Evolutionary conservation across 1,284 basidiomycete species (phyloP).

Genomic region (Apiotrichum akiyoshidainum): DNA sequence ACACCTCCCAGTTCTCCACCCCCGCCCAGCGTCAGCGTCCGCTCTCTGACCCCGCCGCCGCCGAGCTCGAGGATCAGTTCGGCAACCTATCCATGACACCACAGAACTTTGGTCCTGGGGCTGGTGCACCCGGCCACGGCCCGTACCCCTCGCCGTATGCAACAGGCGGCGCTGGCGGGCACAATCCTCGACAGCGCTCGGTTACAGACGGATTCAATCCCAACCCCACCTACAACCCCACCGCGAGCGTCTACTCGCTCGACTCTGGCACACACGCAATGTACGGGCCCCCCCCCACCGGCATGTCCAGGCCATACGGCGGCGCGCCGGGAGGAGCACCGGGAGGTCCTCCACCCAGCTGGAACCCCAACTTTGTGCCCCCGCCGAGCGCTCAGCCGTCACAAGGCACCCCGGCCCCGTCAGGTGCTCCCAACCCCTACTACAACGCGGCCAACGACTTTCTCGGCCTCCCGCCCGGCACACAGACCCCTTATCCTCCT

Average conservation of each 20-base stretch:
- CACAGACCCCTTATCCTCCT: conserved; percentile 3
- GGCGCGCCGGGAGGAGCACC: not conserved
- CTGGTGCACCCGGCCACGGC: not conserved
- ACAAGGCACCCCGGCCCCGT: not conserved
- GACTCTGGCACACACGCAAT: conserved; percentile 45
- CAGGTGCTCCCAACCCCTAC: conserved; percentile 41
- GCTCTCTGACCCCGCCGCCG: not conserved
- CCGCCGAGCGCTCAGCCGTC: too few species aligned
- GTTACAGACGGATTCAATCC: conserved; percentile 25
- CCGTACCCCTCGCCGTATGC: conserved; percentile 12
- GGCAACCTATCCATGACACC: not conserved
- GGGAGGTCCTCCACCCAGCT: not conserved
- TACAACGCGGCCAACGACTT: conserved; percentile 67
- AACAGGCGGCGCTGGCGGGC: not conserved
- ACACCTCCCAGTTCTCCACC: not conserved
- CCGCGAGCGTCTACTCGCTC: conserved; percentile 48
- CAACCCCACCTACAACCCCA: conserved; percentile 22
- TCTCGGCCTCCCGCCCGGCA: conserved; percentile 57
- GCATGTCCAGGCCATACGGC: not conserved
- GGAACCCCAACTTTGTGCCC: conserved; percentile 18
- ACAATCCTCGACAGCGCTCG: conserved; percentile 19
- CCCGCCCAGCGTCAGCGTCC: too few species aligned
- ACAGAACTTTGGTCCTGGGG: not conserved
- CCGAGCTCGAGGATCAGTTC: conserved; percentile 6
- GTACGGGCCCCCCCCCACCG: conserved; percentile 22